phyloP scores from a whole-genome alignment of 352 stramenopile species.

The Plasmopara halstedii region DNA sequence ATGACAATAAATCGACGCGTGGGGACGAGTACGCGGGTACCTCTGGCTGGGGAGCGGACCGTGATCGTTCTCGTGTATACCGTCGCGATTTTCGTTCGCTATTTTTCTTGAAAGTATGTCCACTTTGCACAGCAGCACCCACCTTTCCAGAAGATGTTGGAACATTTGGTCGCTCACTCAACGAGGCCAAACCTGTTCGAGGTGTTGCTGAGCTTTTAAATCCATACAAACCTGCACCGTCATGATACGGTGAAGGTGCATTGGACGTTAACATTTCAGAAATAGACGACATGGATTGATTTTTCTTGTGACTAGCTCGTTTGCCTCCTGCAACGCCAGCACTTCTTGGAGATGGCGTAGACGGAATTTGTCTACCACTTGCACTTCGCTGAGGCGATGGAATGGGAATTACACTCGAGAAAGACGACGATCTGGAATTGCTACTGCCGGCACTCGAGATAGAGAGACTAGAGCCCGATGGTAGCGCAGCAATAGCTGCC shows the following conservation, averaged over 20 bases:
- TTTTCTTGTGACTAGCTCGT: slow-evolving; percentile 78
- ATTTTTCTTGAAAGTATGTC: slow-evolving; percentile 13
- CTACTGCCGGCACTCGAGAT: slow-evolving; percentile 24
- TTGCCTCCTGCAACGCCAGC: slow-evolving; percentile 32
- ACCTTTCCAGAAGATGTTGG: slow-evolving; percentile 17
- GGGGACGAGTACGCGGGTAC: slow-evolving; percentile 11
- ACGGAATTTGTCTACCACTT: slow-evolving; percentile 22
- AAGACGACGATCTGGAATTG: slow-evolving; percentile 35
- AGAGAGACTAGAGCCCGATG: slow-evolving; percentile 22
- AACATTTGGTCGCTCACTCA: slow-evolving; percentile 46
- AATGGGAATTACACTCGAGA: slow-evolving; percentile 23
- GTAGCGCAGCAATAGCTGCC: slow-evolving; percentile 3
- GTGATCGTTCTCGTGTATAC: slow-evolving; percentile 40
- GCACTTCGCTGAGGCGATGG: slow-evolving; percentile 24
- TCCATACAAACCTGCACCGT: slow-evolving; percentile 31
- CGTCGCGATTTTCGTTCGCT: slow-evolving; percentile 23
- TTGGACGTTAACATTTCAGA: slow-evolving; percentile 70
- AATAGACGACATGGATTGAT: slow-evolving; percentile 85
- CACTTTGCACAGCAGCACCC: not conserved
- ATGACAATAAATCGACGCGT: slow-evolving; percentile 8
- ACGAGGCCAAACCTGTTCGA: slow-evolving; percentile 59
- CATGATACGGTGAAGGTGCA: slow-evolving; percentile 50
- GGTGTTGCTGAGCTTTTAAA: slow-evolving; percentile 52
- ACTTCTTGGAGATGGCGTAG: slow-evolving; percentile 22
- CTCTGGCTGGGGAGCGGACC: slow-evolving; percentile 47